Evolutionary conservation across 371 early-diverging fungal species (phyloP).

Genomic region (Syncephalastrum monosporum): DNA sequence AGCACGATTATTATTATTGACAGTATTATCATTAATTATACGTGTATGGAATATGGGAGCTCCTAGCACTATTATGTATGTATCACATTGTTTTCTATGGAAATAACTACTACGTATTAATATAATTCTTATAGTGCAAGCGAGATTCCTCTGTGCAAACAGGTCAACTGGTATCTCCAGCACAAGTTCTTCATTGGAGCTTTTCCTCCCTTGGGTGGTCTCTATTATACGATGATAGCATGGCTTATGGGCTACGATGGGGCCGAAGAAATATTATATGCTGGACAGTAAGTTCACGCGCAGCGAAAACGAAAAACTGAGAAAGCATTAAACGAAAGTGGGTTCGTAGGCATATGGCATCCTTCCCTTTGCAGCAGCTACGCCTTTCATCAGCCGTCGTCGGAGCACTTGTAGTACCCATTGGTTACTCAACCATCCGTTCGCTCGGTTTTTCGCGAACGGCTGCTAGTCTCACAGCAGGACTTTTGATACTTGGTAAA

Average conservation of each 20-base stretch:
- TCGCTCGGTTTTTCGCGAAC: conserved; percentile 24
- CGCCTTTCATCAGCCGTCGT: conserved; percentile 26
- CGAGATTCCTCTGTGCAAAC: conserved; percentile 29
- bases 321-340: not conserved
- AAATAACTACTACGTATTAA: too few species aligned
- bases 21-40: too few species aligned
- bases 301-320: too few species aligned
- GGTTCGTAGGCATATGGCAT: not conserved
- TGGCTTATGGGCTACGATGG: conserved; percentile 80
- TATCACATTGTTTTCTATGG: too few species aligned
- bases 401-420: conserved; percentile 28
- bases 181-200: conserved; percentile 43
- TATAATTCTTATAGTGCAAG: not conserved
- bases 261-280: conserved; percentile 76
- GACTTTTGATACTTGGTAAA: conserved; percentile 33
- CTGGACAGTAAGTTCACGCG: conserved; percentile 63
- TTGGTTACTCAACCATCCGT: conserved; percentile 29
- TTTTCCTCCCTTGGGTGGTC: conserved; percentile 73
- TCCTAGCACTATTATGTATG: too few species aligned
- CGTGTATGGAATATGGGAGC: too few species aligned
- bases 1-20: too few species aligned
- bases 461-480: conserved; percentile 32
- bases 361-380: conserved; percentile 26
- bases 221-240: conserved; percentile 81
- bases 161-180: conserved; percentile 40